Base-by-base conservation (phyloP, 306 rosid species). In the Lupinus albus region DNA sequence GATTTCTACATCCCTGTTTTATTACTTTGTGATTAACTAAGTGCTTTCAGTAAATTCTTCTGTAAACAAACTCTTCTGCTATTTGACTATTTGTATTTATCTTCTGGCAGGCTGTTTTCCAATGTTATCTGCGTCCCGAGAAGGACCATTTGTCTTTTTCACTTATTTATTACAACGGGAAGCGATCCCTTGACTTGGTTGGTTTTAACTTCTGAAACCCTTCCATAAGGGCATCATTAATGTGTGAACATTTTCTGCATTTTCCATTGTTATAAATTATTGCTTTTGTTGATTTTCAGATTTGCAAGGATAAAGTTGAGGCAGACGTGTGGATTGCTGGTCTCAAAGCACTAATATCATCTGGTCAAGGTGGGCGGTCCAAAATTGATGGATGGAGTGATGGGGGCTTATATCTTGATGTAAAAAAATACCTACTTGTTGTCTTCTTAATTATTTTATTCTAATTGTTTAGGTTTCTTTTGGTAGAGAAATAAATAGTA, bases 321-420 rank as follows among this genome's bases (percentile, higher is more conserved):
- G 96, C 96, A 8, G 96, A 89, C 77, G 87, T 87, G 84, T 93
- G 98, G 98, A 89, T 89, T 80, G 78, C 85, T 42, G 98, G 98
- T 70, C 88, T 93, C 76, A 81, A 85, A 76, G 85, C 85, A 21
- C 72, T 93, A 68, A 84, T 86, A 70, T 77, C 88, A 63, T 86
- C 90, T 67, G 89, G 85, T 71, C 91, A 83, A 82, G 91, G 91
- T 77, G 98, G 96, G 67, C 96, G 98, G 78, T 92, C 96, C 76
- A 92, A 92, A 76, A 93, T 93, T 68, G 98, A 93, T 79, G 98
- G 96, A 78, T 86, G 96, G 96, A 83, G 84, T 88, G 98, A 92
- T 73, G 98, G 91, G 67, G 93, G 91, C 88, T 82, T 93, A 61
- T 80, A 82, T 77, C 82, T 83, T 72, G 96, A 93, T 80, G 98